Base-by-base conservation (phyloP, 2,329 filamentous ascomycete species). In the Penicillium sp. region DNA sequence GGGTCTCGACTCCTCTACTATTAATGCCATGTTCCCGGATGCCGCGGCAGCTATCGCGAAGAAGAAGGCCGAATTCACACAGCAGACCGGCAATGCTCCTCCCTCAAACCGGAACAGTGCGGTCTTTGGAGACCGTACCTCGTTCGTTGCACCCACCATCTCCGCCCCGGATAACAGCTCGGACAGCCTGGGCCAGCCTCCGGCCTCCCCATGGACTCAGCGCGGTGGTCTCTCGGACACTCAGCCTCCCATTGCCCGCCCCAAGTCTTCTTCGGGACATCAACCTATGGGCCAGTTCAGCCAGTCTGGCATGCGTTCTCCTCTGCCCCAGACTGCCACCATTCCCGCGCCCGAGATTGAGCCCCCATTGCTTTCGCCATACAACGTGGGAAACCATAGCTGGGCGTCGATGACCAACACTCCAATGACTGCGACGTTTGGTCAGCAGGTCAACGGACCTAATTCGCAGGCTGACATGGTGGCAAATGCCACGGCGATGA, bases 401-500 rank as follows among this genome's bases (percentile, higher is more conserved):
- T 99, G 95, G 95, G 95, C 95, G 25, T 98, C 95, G 8, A 96
- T 97, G 90, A 89, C 96, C 64, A 98, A 96, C 79, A 99, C 95
- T 2, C 95, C 95, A 2, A 96, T 98, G 90, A 91, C 94, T 5
- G 81, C 91, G 42, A 94, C 88, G 66, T 99, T 98, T 76, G 89
- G 84, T 64, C 76, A 83, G 67, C 70, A 73, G 49, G 67, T 64
- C 53, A 69, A 69, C 43, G 69, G 68, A 38, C 65, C 67, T 37
- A 82, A 81, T 63, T 88, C 85, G 57, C 93, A 97, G 75, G 93
- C 92, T 15, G 95, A 99, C 72, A 98, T 98, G 94, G 90, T 99
- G 59, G 95, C 95, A 60, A 99, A 98, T 73, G 95, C 95, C 28
- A 98, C 95, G 15, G 95, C 95, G 22, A 99, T 99, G 95, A 99